Conservation (phyloP, 2,329 filamentous ascomycete genomes). For the Seiridium cupressi region DNA sequence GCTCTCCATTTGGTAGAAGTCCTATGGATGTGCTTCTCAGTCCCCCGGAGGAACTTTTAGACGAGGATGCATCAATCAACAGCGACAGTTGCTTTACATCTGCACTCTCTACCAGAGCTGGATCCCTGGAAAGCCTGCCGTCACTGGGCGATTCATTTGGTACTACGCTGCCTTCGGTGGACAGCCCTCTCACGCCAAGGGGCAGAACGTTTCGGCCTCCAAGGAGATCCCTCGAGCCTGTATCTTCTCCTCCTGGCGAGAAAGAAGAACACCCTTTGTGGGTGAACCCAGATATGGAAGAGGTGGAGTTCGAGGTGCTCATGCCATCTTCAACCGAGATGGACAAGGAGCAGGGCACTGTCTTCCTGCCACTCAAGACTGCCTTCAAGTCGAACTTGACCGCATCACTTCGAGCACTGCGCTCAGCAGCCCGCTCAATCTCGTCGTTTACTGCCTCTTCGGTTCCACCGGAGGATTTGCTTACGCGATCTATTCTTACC, state of each 20-base stretch:
- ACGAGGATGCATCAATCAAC: conserved; percentile 41
- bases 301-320: conserved; percentile 49
- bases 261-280: conserved; percentile 48
- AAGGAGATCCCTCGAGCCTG: conserved; percentile 51
- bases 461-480: conserved; percentile 64
- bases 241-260: conserved; percentile 53
- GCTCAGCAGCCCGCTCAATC: conserved; percentile 63
- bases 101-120: conserved; percentile 51
- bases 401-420: conserved; percentile 62
- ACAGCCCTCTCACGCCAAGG: conserved; percentile 45
- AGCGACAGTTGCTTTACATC: conserved; percentile 55
- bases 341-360: conserved; percentile 30
- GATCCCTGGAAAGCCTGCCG: conserved; percentile 60
- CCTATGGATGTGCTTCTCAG: conserved; percentile 60
- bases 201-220: conserved; percentile 40
- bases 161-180: conserved; percentile 46
- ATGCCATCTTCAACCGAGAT: conserved; percentile 27
- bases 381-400: conserved; percentile 70
- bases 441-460: conserved; percentile 62
- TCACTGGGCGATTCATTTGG: conserved; percentile 56
- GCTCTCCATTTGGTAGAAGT: conserved; percentile 46
- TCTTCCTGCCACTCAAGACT: conserved; percentile 44
- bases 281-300: conserved; percentile 41
- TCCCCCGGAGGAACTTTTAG: conserved; percentile 56
- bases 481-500: conserved; percentile 66